Percentiles rank a stretch among this genome's conserved stretches.
phyloP scores from a whole-genome alignment of 768 basidiomycete species.

The Xerocomus brunneocitrinus region DNA sequence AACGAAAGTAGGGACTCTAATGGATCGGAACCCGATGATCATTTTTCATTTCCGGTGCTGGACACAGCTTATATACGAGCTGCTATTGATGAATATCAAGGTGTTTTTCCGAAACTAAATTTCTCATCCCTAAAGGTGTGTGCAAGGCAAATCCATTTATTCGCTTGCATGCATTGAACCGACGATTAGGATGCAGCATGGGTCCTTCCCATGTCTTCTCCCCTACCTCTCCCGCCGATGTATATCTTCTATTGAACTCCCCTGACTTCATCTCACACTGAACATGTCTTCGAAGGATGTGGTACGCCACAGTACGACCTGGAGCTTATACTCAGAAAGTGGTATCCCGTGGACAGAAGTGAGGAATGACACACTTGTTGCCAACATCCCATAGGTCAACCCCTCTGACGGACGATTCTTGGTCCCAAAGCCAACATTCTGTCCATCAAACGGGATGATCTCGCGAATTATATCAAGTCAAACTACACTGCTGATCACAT shows the following conservation, averaged over 20 bases:
- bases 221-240: conserved; percentile 78
- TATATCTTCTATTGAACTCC: conserved; percentile 89
- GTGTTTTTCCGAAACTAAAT: conserved; percentile 94
- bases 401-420: conserved; percentile 94
- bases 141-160: neutral
- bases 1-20: conserved; percentile 38
- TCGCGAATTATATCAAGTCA: conserved; percentile 87
- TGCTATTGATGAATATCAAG: conserved; percentile 64
- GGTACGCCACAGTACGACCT: conserved; percentile 46
- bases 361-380: conserved; percentile 55
- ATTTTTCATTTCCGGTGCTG: conserved; percentile 77
- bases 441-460: conserved; percentile 89
- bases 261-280: conserved; percentile 81
- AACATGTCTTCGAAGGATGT: conserved; percentile 67
- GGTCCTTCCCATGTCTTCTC: conserved; percentile 80
- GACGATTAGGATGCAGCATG: conserved; percentile 80
- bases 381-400: conserved; percentile 58
- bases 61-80: conserved; percentile 60
- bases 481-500: conserved; percentile 99
- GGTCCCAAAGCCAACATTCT: conserved; percentile 95
- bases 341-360: conserved; percentile 85
- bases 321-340: conserved; percentile 87
- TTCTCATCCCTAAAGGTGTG: conserved; percentile 89
- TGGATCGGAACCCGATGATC: conserved; percentile 32
- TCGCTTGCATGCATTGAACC: conserved; percentile 1